Base-by-base conservation (phyloP, 164 flowering plant genomes). In the Platanus orientalis region DNA sequence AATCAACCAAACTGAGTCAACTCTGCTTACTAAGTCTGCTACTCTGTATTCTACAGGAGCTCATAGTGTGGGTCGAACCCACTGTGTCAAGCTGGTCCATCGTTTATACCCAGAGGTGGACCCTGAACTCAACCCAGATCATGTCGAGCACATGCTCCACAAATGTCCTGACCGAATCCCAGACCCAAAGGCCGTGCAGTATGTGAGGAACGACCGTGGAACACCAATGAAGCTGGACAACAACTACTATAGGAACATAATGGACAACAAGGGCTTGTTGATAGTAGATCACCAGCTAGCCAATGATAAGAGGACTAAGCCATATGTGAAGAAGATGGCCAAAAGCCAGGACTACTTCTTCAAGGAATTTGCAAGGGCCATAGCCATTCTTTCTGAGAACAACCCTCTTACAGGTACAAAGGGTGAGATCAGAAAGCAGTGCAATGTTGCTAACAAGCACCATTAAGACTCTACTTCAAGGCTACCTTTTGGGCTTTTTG, bases 31-130 rank as follows among this genome's bases (percentile, higher is more conserved):
- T n/a, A n/a, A n/a, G n/a, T n/a, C n/a, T n/a, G n/a, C n/a, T n/a
- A 16, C 36, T 64, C 6, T 47, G 19, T 47, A 2, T 36, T 36
- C 25, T 24, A 68, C 80, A 90, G 96, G 97, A 16, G 76, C 98
- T 59, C 98, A 94, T 78, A 94, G 97, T 68, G 98, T 94, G 44
- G 98, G 98, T 1, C 64, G 98, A 76, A 94, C 98, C 68, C 98
- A 94, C 80, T 94, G 98, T 69, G 92, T 83, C 61, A 94, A 94
- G 80, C 73, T 94, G 76, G 98, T 94, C 28, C 96, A 94, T 79
- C 81, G 98, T 40, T 58, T 94, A 50, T 94, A 94, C 84, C 98
- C 98, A 7, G 96, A 94, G 56, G 97, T 90, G 25, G 95, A 80
- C 72, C 90, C 96, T 0, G 82, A 27, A 3, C 71, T 94, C 27